Evolutionary conservation across 2,329 filamentous ascomycete genomes (phyloP).

Genomic region (Penicillium digitatum): DNA sequence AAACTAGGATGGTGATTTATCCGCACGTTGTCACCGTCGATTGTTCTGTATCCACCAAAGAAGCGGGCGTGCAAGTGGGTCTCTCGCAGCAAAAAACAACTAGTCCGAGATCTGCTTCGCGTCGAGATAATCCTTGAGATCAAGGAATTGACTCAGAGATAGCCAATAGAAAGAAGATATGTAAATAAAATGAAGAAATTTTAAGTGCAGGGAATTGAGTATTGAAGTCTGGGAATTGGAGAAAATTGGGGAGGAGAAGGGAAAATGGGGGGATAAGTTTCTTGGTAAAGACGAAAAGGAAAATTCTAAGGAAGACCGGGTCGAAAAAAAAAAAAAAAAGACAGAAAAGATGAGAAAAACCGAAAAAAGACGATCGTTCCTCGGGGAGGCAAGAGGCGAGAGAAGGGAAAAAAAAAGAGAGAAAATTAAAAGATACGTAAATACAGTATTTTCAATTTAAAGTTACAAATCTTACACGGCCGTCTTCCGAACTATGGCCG

Average conservation of each 20-base stretch:
- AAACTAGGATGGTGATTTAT: slow-evolving; percentile 40
- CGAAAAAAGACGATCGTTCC: slow-evolving; percentile 25
- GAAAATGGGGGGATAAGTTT: slow-evolving; percentile 14
- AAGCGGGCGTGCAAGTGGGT: slow-evolving; percentile 40
- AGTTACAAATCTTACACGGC: slow-evolving; percentile 2
- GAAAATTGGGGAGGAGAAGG: slow-evolving; percentile 1
- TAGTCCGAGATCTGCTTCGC: slow-evolving; percentile 36
- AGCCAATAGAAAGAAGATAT: not conserved
- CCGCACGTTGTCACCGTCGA: slow-evolving; percentile 41
- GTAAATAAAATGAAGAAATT: slow-evolving; percentile 3
- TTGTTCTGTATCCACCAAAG: slow-evolving; percentile 41
- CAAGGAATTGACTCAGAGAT: slow-evolving; percentile 8
- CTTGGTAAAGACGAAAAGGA: slow-evolving; percentile 10
- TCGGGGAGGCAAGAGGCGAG: slow-evolving; percentile 24
- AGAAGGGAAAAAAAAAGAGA: slow-evolving; percentile 11
- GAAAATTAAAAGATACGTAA: slow-evolving; percentile 5
- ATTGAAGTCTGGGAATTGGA: not conserved
- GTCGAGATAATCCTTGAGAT: slow-evolving; percentile 27
- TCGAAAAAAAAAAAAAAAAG: slow-evolving; percentile 18
- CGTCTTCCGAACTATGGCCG: slow-evolving; percentile 13
- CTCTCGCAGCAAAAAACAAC: slow-evolving; percentile 34
- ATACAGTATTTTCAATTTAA: not conserved
- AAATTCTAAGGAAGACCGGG: slow-evolving; percentile 20
- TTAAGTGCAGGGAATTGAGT: not conserved
- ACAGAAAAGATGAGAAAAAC: slow-evolving; percentile 15